Evolutionary conservation across 768 basidiomycete genomes (phyloP), one percentile per base, ranked within the genome.

Genomic region (Termitomyces eurrhizus): DNA sequence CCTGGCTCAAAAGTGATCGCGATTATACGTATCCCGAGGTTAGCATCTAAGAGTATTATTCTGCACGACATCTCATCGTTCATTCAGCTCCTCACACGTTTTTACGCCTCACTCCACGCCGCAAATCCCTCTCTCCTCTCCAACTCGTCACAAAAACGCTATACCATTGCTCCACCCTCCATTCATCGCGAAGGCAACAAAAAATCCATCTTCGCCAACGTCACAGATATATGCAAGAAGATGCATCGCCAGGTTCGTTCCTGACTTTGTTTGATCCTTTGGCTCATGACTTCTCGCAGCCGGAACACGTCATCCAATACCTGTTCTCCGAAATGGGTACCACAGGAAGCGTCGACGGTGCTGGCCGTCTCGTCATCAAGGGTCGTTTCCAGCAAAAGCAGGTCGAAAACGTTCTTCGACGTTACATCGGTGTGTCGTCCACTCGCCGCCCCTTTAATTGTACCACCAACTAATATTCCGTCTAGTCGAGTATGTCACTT

Each of bases 311-410:
- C 68, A 98, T 98, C 63, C 88, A 92, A 74, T 99, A 92, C 80
- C 78, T 98, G 64, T 98, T 98, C 71, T 87, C 97, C 57, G 97
- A 99, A 78, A 87, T 98, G 88, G 97, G 97, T 78, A 99, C 97
- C 14, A 96, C 90, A 26, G 96, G 96, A 60, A 92, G 89, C 41
- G 92, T 98, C 45, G 97, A 98, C 67, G 97, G 94, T 60, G 84
- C 87, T 1, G 90, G 90, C 21, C 87, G 95, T 48, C 80, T 99
- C 60, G 91, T 98, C 67, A 98, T 99, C 83, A 96, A 92, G 74
- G 97, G 97, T 67, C 86, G 93, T 65, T 99, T 98, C 85, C 94
- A 94, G 69, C 96, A 96, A 73, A 98, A 98, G 76, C 95, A 97
- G 70, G 89, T 98, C 64, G 96, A 99, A 77, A 96, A 96, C 72